These are phyloP conservation scores for Spirogloea muscicola DNA, from an alignment of 139 green algal genomes.

Conservation along the genomic window DNA sequence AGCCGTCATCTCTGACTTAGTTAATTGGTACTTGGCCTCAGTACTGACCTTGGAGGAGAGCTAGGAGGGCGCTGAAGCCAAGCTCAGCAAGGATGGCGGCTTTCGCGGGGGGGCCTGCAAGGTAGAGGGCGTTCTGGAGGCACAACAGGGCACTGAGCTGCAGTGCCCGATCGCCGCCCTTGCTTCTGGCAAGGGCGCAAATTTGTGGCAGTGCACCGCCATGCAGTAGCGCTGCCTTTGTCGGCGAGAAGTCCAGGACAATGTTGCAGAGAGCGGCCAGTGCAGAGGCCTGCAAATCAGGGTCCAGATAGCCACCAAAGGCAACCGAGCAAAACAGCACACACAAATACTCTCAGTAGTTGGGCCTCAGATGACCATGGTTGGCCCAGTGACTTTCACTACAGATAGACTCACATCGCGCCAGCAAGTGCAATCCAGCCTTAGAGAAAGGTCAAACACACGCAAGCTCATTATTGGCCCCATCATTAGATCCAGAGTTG, in stretches of 20 bases:
- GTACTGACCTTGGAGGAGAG: slow-evolving; percentile 53
- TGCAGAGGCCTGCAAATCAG: slow-evolving; percentile 57
- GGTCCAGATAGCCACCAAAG: no score
- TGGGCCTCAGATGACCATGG: not conserved
- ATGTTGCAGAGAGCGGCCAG: slow-evolving; percentile 76
- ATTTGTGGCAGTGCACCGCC: slow-evolving; percentile 53
- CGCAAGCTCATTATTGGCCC: no score
- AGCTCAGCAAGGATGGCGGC: slow-evolving; percentile 47
- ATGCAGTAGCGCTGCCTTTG: slow-evolving; percentile 52
- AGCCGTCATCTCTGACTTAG: not conserved
- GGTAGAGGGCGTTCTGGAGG: slow-evolving; percentile 68
- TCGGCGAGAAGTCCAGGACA: slow-evolving; percentile 66
- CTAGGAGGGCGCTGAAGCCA: slow-evolving; percentile 51
- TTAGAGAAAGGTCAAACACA: no score
- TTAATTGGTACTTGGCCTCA: no score
- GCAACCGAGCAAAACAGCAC: no score
- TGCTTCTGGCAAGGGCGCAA: slow-evolving; percentile 45
- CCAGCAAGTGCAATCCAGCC: not conserved
- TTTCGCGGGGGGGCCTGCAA: slow-evolving; percentile 14
- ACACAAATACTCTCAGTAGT: not conserved
- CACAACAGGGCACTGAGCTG: slow-evolving; percentile 68
- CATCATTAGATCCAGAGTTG: not conserved
- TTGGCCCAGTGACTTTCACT: not conserved
- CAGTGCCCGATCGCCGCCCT: slow-evolving; percentile 54
- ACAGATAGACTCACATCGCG: not conserved